phyloP scores from a whole-genome alignment of 805 yeast genomes.

The Kluyveromyces aestuarii region DNA sequence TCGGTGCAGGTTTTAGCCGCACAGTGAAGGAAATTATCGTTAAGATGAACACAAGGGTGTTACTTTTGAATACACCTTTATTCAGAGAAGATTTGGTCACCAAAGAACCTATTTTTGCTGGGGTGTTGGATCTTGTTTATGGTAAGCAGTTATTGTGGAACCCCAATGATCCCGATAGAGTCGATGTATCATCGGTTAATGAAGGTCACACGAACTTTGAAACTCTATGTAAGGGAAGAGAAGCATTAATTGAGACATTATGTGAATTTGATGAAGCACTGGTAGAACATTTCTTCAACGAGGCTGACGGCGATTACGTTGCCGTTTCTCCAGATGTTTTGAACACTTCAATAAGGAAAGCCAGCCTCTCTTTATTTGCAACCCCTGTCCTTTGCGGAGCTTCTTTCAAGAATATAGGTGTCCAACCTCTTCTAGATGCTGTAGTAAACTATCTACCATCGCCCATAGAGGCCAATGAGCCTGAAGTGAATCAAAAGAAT shows the following conservation, averaged over 20 bases:
- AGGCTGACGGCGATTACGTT: constrained; percentile 56
- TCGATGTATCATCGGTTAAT: constrained; percentile 50
- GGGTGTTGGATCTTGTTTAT: constrained; percentile 52
- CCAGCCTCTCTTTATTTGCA: constrained; percentile 48
- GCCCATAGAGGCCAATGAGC: constrained; percentile 55
- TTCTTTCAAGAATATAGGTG: constrained; percentile 86
- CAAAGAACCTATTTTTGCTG: constrained; percentile 33
- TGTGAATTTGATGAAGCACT: constrained; percentile 76
- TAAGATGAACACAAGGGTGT: constrained; percentile 65
- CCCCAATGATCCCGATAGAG: constrained; percentile 16
- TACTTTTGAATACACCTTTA: constrained; percentile 68
- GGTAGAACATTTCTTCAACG: constrained; percentile 67
- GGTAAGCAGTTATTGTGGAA: constrained; percentile 44
- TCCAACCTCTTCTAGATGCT: constrained; percentile 87
- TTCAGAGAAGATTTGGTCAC: constrained; percentile 36
- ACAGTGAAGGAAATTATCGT: constrained; percentile 78
- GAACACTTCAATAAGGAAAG: constrained; percentile 50
- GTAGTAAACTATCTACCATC: constrained; percentile 71
- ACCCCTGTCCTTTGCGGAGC: constrained; percentile 90
- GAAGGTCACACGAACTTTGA: constrained; percentile 30
- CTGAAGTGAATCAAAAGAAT: constrained; percentile 36
- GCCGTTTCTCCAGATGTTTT: constrained; percentile 47
- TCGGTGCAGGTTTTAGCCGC: constrained; percentile 89
- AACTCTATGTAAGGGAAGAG: constrained; percentile 50
- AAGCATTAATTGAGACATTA: constrained; percentile 72